Conservation (phyloP, 768 basidiomycete genomes). For the Leccinum disarticulatum region DNA sequence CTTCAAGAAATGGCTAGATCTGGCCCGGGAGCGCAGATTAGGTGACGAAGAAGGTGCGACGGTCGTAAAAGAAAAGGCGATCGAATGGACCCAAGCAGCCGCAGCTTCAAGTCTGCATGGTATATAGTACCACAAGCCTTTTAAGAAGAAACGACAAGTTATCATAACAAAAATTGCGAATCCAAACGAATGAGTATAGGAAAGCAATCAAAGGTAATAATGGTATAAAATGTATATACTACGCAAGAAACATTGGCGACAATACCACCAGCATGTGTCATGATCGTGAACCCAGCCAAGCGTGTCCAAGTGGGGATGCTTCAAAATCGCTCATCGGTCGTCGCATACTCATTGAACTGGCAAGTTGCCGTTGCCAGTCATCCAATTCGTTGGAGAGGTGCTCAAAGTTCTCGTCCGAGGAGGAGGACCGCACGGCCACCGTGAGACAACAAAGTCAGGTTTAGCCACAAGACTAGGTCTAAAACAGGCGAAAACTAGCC, state of each 20-base stretch:
- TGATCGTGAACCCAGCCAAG: constrained; percentile 60
- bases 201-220: constrained; percentile 37
- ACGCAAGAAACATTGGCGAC: constrained; percentile 22
- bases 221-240: constrained; percentile 37
- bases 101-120: constrained; percentile 15
- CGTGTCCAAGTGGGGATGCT: constrained; percentile 49
- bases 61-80: constrained; percentile 81
- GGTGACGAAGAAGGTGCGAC: constrained; percentile 86
- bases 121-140: constrained; percentile 5
- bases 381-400: constrained; percentile 79
- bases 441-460: too few relatives aligned
- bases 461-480: too few relatives aligned
- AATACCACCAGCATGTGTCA: constrained; percentile 30
- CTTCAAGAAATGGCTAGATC: constrained; percentile 96
- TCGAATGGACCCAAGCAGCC: constrained; percentile 85
- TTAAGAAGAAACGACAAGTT: constrained; percentile 36
- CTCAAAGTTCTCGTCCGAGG: constrained; percentile 64
- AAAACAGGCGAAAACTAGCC: too few relatives aligned
- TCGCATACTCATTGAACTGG: constrained; percentile 74
- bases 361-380: constrained; percentile 83
- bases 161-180: constrained; percentile 40
- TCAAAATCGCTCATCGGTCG: constrained; percentile 75
- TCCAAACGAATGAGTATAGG: constrained; percentile 53
- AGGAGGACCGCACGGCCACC: too few relatives aligned
- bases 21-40: constrained; percentile 80